Evolutionary conservation across 371 early-diverging fungal species (phyloP).

Genomic region (Quaeritorhiza haematococci): DNA sequence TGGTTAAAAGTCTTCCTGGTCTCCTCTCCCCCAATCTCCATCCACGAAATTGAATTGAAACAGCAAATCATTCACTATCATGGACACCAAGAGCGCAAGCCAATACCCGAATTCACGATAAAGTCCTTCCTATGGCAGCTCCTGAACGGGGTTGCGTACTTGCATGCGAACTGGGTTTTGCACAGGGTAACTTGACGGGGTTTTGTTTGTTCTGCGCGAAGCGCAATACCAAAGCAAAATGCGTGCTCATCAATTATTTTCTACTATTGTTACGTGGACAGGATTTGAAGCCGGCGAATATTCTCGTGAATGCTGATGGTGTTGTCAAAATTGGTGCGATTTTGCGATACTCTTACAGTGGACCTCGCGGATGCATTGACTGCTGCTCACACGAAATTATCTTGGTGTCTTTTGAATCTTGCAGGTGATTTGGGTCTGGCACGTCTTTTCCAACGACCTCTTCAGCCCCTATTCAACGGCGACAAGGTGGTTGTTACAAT

Average conservation of each 20-base stretch:
- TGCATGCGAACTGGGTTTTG: conserved; percentile 89
- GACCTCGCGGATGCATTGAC: conserved; percentile 2
- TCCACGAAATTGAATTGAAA: neutral
- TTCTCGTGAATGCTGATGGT: conserved; percentile 78
- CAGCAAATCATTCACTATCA: conserved; percentile 86
- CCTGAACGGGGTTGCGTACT: conserved; percentile 82
- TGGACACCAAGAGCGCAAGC: conserved; percentile 63
- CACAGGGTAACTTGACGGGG: conserved; percentile 51
- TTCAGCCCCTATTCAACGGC: conserved; percentile 77
- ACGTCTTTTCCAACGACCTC: conserved; percentile 70
- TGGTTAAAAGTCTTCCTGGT: neutral
- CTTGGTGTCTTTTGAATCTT: conserved; percentile 2
- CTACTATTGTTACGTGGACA: neutral
- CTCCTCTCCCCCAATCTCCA: neutral
- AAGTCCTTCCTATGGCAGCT: conserved; percentile 90
- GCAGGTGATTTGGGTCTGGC: conserved; percentile 87
- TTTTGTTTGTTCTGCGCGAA: neutral
- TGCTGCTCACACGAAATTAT: neutral
- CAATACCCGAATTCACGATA: conserved; percentile 73
- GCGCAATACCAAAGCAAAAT: neutral
- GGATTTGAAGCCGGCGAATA: conserved; percentile 90
- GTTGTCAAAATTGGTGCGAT: conserved; percentile 77
- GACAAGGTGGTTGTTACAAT: conserved; percentile 96
- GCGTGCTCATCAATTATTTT: neutral
- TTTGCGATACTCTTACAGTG: neutral